Evolutionary conservation across 2,329 filamentous ascomycete species (phyloP).

Genomic region (Epicoccum nigrum): DNA sequence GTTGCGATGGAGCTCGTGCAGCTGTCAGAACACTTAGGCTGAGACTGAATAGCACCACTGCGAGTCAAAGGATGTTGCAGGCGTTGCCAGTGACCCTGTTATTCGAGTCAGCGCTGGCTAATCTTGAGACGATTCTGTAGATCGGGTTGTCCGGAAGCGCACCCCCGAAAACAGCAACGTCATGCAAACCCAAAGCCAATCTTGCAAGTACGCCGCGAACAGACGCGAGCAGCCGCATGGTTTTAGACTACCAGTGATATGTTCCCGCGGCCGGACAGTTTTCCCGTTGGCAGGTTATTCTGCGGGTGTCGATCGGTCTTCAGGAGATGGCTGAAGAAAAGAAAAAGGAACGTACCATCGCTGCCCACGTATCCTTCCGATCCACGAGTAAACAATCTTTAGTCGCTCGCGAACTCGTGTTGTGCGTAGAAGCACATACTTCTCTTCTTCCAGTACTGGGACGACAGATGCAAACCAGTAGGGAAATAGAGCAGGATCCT

Average conservation of each 20-base stretch:
- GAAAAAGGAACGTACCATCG: slow-evolving; percentile 66
- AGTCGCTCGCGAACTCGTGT: slow-evolving; percentile 79
- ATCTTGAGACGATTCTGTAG: neutral
- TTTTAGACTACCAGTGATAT: neutral
- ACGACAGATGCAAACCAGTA: slow-evolving; percentile 90
- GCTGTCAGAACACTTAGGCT: slow-evolving; percentile 25
- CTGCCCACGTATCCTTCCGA: slow-evolving; percentile 71
- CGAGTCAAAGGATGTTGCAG: slow-evolving; percentile 46
- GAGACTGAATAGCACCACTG: slow-evolving; percentile 30
- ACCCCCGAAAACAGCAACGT: neutral
- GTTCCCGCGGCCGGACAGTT: neutral
- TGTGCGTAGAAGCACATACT: slow-evolving; percentile 75
- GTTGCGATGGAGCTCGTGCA: slow-evolving; percentile 8
- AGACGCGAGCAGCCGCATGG: neutral
- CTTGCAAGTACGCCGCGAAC: neutral
- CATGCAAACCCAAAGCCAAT: slow-evolving; percentile 9
- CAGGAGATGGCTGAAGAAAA: neutral
- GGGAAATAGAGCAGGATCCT: slow-evolving; percentile 77
- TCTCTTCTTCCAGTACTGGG: slow-evolving; percentile 77
- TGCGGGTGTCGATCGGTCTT: slow-evolving; percentile 4
- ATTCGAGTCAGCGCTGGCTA: neutral
- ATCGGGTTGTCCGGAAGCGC: neutral
- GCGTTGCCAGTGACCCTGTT: slow-evolving; percentile 39
- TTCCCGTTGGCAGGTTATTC: neutral
- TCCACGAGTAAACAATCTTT: slow-evolving; percentile 83